Evolutionary conservation across 1,284 basidiomycete genomes (phyloP).

Genomic region (Leccinum griseonigrum): DNA sequence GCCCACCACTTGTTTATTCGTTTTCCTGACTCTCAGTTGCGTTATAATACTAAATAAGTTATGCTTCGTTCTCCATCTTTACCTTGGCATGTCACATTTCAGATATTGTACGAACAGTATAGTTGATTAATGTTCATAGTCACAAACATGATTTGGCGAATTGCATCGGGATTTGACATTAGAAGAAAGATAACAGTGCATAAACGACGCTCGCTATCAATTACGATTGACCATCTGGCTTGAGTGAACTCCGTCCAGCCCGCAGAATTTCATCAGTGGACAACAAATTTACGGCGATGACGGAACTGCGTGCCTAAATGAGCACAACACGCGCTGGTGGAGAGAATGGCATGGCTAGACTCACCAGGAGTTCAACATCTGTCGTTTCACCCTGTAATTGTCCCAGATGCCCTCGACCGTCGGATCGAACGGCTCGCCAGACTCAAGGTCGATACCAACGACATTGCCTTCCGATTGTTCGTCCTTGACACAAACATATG

Average conservation of each 20-base stretch:
- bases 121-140: conserved; percentile 35
- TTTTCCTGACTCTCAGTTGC: conserved; percentile 19
- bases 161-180: conserved; percentile 16
- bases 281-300: conserved; percentile 95
- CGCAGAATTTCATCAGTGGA: conserved; percentile 95
- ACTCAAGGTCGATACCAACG: conserved; percentile 90
- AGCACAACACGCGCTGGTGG: conserved; percentile 21
- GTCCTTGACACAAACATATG: conserved; percentile 51
- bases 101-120: conserved; percentile 32
- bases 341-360: conserved; percentile 25
- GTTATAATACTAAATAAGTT: conserved; percentile 33
- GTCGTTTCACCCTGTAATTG: conserved; percentile 97
- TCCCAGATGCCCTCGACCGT: conserved; percentile 97
- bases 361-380: conserved; percentile 96
- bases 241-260: conserved; percentile 88
- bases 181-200: conserved; percentile 22
- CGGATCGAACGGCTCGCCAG: conserved; percentile 96
- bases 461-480: conserved; percentile 89
- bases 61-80: conserved; percentile 15
- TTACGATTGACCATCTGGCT: conserved; percentile 70
- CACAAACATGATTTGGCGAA: conserved; percentile 14
- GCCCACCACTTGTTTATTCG: conserved; percentile 17
- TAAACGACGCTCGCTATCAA: conserved; percentile 28
- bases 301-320: conserved; percentile 62
- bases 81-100: conserved; percentile 10